Percentiles rank a stretch among this genome's conserved stretches.
Evolutionary conservation across 768 basidiomycete species (phyloP).

Genomic region (Ephemerocybe angulata): DNA sequence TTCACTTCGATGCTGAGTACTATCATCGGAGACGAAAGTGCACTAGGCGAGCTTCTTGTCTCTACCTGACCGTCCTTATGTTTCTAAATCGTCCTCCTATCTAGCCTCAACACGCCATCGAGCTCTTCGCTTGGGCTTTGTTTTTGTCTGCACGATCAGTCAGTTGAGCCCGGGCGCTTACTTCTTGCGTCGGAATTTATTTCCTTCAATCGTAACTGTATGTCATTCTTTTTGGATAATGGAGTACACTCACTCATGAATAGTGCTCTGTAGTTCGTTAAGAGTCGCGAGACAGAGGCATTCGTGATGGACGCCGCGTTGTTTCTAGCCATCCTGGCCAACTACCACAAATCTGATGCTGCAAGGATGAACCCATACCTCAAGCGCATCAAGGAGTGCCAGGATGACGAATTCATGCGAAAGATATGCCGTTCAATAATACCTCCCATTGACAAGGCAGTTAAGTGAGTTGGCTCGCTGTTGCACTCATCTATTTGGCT

Average conservation of each 20-base stretch:
- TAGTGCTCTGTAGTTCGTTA: slow-evolving; percentile 44
- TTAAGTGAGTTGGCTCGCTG: slow-evolving; percentile 38
- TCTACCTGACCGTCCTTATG: neutral
- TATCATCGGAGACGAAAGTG: slow-evolving; percentile 40
- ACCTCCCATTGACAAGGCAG: slow-evolving; percentile 45
- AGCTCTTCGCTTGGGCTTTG: slow-evolving; percentile 53
- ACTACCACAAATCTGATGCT: slow-evolving; percentile 71
- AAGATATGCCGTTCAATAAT: slow-evolving; percentile 57
- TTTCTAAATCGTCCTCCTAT: neutral
- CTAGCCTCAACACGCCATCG: slow-evolving; percentile 49
- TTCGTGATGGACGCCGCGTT: slow-evolving; percentile 59
- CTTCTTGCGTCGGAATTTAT: slow-evolving; percentile 60
- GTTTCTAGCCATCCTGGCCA: slow-evolving; percentile 59
- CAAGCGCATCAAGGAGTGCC: slow-evolving; percentile 43
- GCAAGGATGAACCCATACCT: slow-evolving; percentile 67
- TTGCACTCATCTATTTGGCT: neutral
- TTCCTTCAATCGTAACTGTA: slow-evolving; percentile 49
- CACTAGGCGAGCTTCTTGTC: slow-evolving; percentile 37
- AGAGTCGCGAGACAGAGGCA: slow-evolving; percentile 48
- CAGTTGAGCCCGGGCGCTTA: slow-evolving; percentile 72
- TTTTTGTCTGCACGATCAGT: slow-evolving; percentile 55
- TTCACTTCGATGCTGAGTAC: slow-evolving; percentile 47
- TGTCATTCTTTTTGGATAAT: slow-evolving; percentile 16
- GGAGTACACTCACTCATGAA: neutral
- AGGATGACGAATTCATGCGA: slow-evolving; percentile 49